Base-by-base conservation (phyloP, 495 filamentous ascomycete genomes). In the Neurospora sp. region DNA sequence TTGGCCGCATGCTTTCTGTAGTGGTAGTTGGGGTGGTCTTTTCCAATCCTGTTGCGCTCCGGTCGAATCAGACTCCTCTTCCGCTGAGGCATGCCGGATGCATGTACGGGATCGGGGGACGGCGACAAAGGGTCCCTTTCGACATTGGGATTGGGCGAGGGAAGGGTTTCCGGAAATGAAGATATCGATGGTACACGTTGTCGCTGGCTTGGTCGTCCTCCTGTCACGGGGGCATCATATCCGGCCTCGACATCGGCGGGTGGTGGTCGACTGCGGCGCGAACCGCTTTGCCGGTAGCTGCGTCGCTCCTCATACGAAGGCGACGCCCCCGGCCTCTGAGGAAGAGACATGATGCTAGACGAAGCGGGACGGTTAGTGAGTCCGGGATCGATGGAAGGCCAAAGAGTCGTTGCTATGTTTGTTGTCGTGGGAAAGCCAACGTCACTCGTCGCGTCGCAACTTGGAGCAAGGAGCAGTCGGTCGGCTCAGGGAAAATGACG, bases 1-100 rank as follows among this genome's bases (percentile, higher is more conserved):
- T 93, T 91, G 54, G 93, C 92, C 12, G 93, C 93, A 88, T 96
- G 93, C 78, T 97, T 91, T 46, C 92, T 89, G 80, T 98, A 98
- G 78, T 97, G 88, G 79, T 97, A 98, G 78, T 98, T 96, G 11
- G 94, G 94, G 79, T 98, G 93, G 74, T 94, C 92, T 72, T 83
- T 86, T 73, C 94, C 91, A 73, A 94, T 91, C 35, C 90, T 89
- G 74, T 90, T 90, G 71, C 96, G 89, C 79, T 99, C 96, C 4
- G 96, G 96, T 74, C 92, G 88, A 74, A 98, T 90, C 71, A 99
- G 84, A 76, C 91, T 96, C 76, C 90, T 89, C 80, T 97, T 98
- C 66, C 93, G 86, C 27, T 85, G 80, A 66, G 54, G 54, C 7
- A 66, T 18, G 70, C 93, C 78, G 23, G 82, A 79, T 16, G 79